Evolutionary conservation across 2,329 filamentous ascomycete species (phyloP), one percentile per base, ranked within the genome.

Genomic region (Scedosporium apiospermum): DNA sequence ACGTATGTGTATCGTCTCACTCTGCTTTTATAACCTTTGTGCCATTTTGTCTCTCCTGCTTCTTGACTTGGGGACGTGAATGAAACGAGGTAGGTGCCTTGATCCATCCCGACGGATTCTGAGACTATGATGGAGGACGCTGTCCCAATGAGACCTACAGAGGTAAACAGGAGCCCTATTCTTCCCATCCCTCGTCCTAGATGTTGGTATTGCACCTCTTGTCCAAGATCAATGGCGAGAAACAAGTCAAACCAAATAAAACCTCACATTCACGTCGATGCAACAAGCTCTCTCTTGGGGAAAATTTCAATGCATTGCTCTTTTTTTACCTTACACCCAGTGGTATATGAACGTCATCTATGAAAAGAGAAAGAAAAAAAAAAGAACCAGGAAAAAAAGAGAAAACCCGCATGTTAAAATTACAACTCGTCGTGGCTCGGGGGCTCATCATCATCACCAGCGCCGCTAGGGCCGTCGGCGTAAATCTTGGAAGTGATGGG

Each of bases 401-500:
- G 21, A 12, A 49, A 46, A 42, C 41, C 42, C n/a, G 38, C 23
- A 16, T 55, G 18, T 55, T 26, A 53, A 42, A 26, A 61, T 87
- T 90, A 93, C 80, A 93, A 79, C 82, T 93, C 90, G 73, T 93
- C 90, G 77, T 93, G 90, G 68, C 77, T 74, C 66, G 86, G 84
- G 76, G 87, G 89, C 68, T 92, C 89, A 68, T 91, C 89, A 65
- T 87, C 88, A 66, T 79, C 82, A 64, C 81, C 84, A 68, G 82
- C 84, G 66, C 82, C 86, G 68, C 83, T 88, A 61, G 74, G 76
- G 70, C 85, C 86, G 71, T 83, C 81, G 69, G 82, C 77, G 83
- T 97, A 97, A 72, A 97, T 85, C 87, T 99, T 99, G 82, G 91
- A 96, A 71, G 95, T 99, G 80, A 99, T 99, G 69, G 95, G 95